A percentile compares a stretch with the other conserved stretches of the same genome.
Evolutionary conservation across 2,329 filamentous ascomycete species (phyloP).

Genomic region (Hyphodiscus sp.): DNA sequence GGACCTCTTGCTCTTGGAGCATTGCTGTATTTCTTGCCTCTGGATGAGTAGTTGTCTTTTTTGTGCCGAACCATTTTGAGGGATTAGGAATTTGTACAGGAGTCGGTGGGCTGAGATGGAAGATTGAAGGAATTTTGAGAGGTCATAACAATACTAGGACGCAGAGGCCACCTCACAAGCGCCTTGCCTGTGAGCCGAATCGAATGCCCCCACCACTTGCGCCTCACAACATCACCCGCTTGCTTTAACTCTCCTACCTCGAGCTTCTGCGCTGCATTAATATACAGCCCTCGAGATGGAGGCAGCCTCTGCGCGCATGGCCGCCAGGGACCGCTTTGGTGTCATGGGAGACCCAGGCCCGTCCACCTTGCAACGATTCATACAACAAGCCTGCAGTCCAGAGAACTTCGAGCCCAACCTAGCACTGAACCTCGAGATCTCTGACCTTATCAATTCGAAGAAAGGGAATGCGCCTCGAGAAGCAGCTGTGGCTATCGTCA

Average conservation of each 20-base stretch:
- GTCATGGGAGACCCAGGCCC: conserved; percentile 71
- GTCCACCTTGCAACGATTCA: conserved; percentile 89
- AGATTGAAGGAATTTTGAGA: neutral
- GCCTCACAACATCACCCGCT: conserved; percentile 14
- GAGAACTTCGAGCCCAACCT: conserved; percentile 98
- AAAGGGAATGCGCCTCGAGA: conserved; percentile 94
- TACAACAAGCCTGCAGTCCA: conserved; percentile 91
- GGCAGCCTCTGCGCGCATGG: conserved; percentile 91
- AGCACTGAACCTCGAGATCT: conserved; percentile 90
- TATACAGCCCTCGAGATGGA: conserved; percentile 56
- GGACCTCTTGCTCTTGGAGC: conserved; percentile 50
- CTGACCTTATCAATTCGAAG: conserved; percentile 94
- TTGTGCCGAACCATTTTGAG: conserved; percentile 84
- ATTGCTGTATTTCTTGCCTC: conserved; percentile 62
- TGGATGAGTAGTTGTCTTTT: conserved; percentile 68
- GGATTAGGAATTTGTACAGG: neutral
- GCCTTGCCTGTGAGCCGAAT: neutral
- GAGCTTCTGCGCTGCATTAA: conserved; percentile 12
- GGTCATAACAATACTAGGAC: too few relatives aligned
- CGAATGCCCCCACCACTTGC: conserved; percentile 13
- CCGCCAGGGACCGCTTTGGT: conserved; percentile 88
- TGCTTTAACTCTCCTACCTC: conserved; percentile 3
- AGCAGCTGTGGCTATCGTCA: conserved; percentile 86
- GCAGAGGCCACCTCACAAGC: too few relatives aligned
- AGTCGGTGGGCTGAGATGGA: conserved; percentile 2